phyloP scores from a whole-genome alignment of 345 rosid genomes.

The Brassica juncea region DNA sequence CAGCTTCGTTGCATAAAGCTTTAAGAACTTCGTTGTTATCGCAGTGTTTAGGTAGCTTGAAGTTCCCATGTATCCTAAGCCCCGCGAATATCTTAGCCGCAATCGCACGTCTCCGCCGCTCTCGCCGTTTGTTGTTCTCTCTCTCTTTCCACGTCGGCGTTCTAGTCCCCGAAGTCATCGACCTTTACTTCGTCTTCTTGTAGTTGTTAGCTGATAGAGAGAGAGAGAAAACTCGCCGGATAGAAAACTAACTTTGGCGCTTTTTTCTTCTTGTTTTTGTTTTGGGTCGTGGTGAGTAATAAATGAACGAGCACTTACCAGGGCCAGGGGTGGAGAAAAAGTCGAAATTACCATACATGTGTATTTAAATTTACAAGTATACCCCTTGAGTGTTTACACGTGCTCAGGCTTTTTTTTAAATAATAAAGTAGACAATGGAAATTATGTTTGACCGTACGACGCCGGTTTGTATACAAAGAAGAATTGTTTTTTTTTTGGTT shows the following conservation, averaged over 20 bases:
- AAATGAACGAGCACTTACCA: conserved; percentile 37
- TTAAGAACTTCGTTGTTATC: conserved; percentile 96
- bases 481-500: not conserved
- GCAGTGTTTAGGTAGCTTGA: conserved; percentile 94
- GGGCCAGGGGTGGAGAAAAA: conserved; percentile 7
- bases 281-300: conserved; percentile 20
- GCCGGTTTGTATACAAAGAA: not conserved
- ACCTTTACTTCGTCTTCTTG: not conserved
- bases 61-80: conserved; percentile 85
- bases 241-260: conserved; percentile 23
- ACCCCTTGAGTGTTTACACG: conserved; percentile 50
- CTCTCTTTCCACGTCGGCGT: conserved; percentile 99
- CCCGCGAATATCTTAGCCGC: conserved; percentile 96
- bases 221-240: conserved; percentile 28
- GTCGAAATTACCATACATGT: conserved; percentile 27
- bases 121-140: conserved; percentile 94
- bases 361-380: conserved; percentile 19
- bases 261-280: conserved; percentile 5
- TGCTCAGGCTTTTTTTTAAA: conserved; percentile 26
- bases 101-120: conserved; percentile 86
- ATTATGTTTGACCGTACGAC: conserved; percentile 17
- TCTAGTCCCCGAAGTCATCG: conserved; percentile 89
- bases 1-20: conserved; percentile 93
- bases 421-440: conserved; percentile 31
- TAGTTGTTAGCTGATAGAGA: not conserved